phyloP scores from a whole-genome alignment of 2,329 filamentous ascomycete genomes.

The Botryotinia convoluta region DNA sequence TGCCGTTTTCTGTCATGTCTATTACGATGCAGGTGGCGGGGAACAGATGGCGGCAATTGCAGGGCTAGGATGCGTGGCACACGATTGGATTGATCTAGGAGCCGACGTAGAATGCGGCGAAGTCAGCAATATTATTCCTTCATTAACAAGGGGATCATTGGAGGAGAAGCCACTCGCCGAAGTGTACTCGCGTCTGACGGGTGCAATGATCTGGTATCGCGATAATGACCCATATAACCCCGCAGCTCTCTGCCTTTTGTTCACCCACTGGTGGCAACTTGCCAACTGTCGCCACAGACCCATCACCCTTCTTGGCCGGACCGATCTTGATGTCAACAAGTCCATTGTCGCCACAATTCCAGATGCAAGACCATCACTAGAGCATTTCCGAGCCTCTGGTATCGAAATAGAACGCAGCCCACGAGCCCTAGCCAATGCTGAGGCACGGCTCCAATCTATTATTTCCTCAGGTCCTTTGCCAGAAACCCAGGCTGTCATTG shows the following conservation, averaged over 20 bases:
- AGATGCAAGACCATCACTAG: neutral
- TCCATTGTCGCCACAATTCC: conserved; percentile 2
- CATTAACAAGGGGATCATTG: neutral
- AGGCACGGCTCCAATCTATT: neutral
- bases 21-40: neutral
- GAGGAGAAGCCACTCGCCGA: conserved; percentile 1
- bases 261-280: conserved; percentile 6
- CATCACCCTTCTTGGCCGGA: neutral
- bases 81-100: conserved; percentile 7
- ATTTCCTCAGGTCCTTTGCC: neutral
- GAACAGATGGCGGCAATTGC: conserved; percentile 10
- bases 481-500: neutral
- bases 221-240: neutral
- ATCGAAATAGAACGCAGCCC: neutral
- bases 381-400: conserved; percentile 9
- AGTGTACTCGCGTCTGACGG: neutral
- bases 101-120: conserved; percentile 7
- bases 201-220: conserved; percentile 12
- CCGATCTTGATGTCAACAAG: neutral
- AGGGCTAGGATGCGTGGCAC: neutral
- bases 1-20: conserved; percentile 4
- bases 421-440: neutral
- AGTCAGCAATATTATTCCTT: conserved; percentile 2
- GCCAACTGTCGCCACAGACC: conserved; percentile 13
- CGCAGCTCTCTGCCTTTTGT: neutral